Evolutionary conservation across 345 rosid genomes (phyloP), one percentile per base, ranked within the genome.

Genomic region (Populus pruinosa): DNA sequence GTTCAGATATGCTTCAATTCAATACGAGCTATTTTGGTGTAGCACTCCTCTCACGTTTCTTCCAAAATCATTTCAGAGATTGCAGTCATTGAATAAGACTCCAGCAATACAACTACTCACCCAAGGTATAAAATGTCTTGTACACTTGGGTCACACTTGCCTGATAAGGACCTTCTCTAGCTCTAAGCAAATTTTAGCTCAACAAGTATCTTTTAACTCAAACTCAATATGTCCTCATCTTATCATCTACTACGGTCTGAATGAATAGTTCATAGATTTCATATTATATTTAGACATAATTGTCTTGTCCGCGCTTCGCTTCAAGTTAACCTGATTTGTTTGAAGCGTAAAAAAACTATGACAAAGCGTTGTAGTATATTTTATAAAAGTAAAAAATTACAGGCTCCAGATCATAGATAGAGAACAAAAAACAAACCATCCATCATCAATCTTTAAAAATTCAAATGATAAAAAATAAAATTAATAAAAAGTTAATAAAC

Each of bases 31-130:
- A 27, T 1, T 27, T 27, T 27, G 29, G 29, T 27, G 29, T 27
- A 1, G 29, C 29, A 11, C 67, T 63, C 36, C 67, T 12, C 67
- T 13, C 36, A 27, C 9, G 23, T 63, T 31, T 63, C 27, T 13
- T 29, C 21, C 36, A 11, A 29, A 31, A 63, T 5, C 59, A 72
- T 29, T 71, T 49, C 39, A 31, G 31, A 35, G 69, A 25, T 53
- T 69, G 65, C 55, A 65, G 70, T 72, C 71, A 70, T 16, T 76
- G 17, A 76, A 61, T 66, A 69, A 55, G 27, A 65, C 53, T 36
- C 47, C 36, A 39, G 41, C 73, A 68, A 7, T 44, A 53, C 33
- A 8, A 65, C 27, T 17, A 41, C 70, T 31, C 29, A 49, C 20
- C 53, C 47, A 5, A 23, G 36, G 35, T 16, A 38, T 65, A 47